phyloP scores from a whole-genome alignment of 1,284 basidiomycete genomes.

The Cryptococcus wingfieldii region DNA sequence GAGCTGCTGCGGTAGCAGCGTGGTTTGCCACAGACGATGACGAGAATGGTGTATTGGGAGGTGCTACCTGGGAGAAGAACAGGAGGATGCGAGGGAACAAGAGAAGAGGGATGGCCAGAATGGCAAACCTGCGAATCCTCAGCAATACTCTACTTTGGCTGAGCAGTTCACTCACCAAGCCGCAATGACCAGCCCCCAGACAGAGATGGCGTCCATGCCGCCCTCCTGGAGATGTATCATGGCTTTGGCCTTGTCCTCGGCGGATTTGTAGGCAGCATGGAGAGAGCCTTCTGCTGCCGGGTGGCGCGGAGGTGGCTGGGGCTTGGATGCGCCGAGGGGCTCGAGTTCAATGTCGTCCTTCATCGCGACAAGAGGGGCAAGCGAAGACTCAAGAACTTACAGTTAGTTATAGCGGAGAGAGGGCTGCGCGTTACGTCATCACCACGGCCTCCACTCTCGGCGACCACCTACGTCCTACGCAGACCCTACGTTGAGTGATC shows the following conservation, averaged over 20 bases:
- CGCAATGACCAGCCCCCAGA: conserved; percentile 32
- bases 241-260: conserved; percentile 42
- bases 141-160: neutral
- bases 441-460: too few species aligned
- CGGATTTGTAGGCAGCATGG: conserved; percentile 28
- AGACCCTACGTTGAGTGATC: too few species aligned
- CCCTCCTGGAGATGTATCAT: conserved; percentile 37
- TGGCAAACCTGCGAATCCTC: conserved; percentile 27
- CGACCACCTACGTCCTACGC: too few species aligned
- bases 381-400: too few species aligned
- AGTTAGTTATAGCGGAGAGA: too few species aligned
- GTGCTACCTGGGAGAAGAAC: conserved; percentile 42
- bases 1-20: conserved; percentile 10
- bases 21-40: conserved; percentile 9
- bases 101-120: conserved; percentile 39
- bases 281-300: conserved; percentile 19
- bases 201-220: conserved; percentile 30
- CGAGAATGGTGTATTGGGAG: conserved; percentile 4
- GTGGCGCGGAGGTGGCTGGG: conserved; percentile 22
- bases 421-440: too few species aligned
- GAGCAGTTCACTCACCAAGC: conserved; percentile 30
- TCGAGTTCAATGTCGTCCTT: conserved; percentile 28
- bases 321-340: conserved; percentile 22
- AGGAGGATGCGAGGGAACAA: conserved; percentile 46
- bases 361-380: conserved; percentile 9